Base-by-base conservation (phyloP, 2,329 filamentous ascomycete genomes). In the Fusarium tuaranense region DNA sequence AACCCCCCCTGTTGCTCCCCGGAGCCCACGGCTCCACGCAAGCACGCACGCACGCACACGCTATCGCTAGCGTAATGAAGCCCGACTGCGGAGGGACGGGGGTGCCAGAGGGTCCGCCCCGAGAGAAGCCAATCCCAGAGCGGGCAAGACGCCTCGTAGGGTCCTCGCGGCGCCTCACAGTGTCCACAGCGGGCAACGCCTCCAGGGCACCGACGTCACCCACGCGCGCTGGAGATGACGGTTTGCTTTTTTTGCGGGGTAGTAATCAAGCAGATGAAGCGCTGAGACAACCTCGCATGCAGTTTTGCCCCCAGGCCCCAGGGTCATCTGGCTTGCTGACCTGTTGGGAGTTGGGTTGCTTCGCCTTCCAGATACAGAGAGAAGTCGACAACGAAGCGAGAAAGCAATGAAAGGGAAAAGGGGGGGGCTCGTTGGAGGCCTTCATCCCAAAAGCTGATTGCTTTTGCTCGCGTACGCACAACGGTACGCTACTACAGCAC, bases 121-220 rank as follows among this genome's bases (percentile, higher is more conserved):
- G 46, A 57, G 60, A 61, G 39, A 62, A 63, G 62, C 72, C 72
- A 74, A 75, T 73, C 72, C 59, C 22, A 62, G 44, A 53, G 34
- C n/a, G 62, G 63, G 22, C 57, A 64, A 44, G 65, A 27, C 36
- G 53, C 65, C 69, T 75, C 48, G 18, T 63, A 75, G 63, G 69
- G 69, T 34, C 41, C 25, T 63, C 39, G 25, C 61, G 38, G 46
- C 62, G 69, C 61, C 61, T 66, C 62, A 22, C 57, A 60, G 67
- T 46, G 32, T 22, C 65, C 68, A 58, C 58, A 59, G 30, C 55
- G 39, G 36, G 48, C 36, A 72, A 55, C 60, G 63, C 61, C 57
- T 63, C 58, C 32, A 72, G 60, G 58, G 63, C 66, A 69, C 61
- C 73, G 68, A 78, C 76, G 75, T 78, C 77, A 78, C 76, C 65